Percentiles rank a stretch among this genome's conserved stretches.
Conservation (phyloP, 2,329 filamentous ascomycete species). For the Hansfordia pulvinata region DNA sequence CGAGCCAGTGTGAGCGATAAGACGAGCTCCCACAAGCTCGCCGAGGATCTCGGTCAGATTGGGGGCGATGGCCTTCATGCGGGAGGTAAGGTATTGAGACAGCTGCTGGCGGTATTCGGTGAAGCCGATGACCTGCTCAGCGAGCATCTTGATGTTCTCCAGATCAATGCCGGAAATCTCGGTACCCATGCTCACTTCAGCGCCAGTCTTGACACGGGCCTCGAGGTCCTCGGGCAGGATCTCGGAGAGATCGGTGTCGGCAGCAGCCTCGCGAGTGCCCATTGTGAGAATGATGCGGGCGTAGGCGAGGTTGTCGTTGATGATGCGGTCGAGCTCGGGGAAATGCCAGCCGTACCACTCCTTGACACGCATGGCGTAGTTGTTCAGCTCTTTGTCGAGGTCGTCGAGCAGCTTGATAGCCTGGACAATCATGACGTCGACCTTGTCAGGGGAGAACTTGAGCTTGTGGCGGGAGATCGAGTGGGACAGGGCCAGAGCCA, state of each 20-base stretch:
- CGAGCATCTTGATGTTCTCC: constrained; percentile 81
- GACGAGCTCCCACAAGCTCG: constrained; percentile 82
- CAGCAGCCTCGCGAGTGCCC: constrained; percentile 75
- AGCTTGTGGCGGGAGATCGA: constrained; percentile 95
- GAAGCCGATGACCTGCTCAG: constrained; percentile 86
- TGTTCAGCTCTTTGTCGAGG: constrained; percentile 96
- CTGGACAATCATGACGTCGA: constrained; percentile 99
- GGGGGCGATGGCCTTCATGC: constrained; percentile 94
- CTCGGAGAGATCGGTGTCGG: constrained; percentile 67
- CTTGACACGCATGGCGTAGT: constrained; percentile 97
- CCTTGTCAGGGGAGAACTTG: constrained; percentile 97
- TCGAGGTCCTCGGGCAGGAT: constrained; percentile 95
- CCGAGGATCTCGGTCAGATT: constrained; percentile 91
- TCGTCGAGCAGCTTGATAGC: constrained; percentile 90
- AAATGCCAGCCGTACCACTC: constrained; percentile 99
- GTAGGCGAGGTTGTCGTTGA: constrained; percentile 95
- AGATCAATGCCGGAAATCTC: constrained; percentile 90
- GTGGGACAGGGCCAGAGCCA: constrained; percentile 92
- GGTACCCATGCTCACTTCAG: constrained; percentile 96
- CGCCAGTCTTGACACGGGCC: constrained; percentile 77
- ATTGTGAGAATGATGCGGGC: constrained; percentile 76
- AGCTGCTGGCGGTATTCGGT: constrained; percentile 83
- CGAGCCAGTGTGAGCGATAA: constrained; percentile 90
- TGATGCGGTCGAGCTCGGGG: constrained; percentile 91
- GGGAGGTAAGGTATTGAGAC: constrained; percentile 74